Base-by-base conservation (phyloP, 106 monocot species). In the Amphibolis antarctica region DNA sequence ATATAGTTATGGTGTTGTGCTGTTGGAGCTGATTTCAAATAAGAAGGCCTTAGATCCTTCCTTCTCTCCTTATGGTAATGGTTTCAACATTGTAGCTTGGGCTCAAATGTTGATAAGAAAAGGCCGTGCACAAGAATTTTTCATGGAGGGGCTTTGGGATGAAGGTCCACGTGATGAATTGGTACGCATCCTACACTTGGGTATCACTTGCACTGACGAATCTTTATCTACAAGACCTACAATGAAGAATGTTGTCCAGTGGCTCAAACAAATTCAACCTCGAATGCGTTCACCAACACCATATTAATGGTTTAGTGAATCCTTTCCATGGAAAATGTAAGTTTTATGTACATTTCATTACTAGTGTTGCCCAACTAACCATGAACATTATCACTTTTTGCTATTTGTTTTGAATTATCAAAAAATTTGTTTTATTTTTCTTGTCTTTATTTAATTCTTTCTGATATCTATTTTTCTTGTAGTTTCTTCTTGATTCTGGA, bases 41-140 rank as follows among this genome's bases (percentile, higher is more conserved):
- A 87, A 83, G 66, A 75, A 78, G 45, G 80, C 86, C 55, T 77
- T 87, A 69, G 86, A 87, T 68, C 83, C 86, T 11, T 83, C 86
- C 6, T 87, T 87, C 55, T 77, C 77, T 18, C 66, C 69, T 28
- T 83, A 59, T 71, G 72, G 80, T 9, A 69, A 87, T 78, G 82
- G 83, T 1, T 87, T 87, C 55, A 83, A 74, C 11, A 80, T 83
- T 64, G 86, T 87, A 53, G 54, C 66, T 18, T 87, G 86, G 86
- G 82, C 66, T 9, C 66, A 77, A 47, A 70, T 87, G 69, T 42
- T 83, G 67, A 73, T 78, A 46, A 57, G 73, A 46, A 83, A 87
- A 44, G 86, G 53, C 0, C 67, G 80, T 9, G 29, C 51, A 1
- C 42, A 42, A 46, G 86, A 87, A 13, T 30, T 83, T 13, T 83